Evolutionary conservation across 371 early-diverging fungal genomes (phyloP).

Genomic region (Mucor piriformis): DNA sequence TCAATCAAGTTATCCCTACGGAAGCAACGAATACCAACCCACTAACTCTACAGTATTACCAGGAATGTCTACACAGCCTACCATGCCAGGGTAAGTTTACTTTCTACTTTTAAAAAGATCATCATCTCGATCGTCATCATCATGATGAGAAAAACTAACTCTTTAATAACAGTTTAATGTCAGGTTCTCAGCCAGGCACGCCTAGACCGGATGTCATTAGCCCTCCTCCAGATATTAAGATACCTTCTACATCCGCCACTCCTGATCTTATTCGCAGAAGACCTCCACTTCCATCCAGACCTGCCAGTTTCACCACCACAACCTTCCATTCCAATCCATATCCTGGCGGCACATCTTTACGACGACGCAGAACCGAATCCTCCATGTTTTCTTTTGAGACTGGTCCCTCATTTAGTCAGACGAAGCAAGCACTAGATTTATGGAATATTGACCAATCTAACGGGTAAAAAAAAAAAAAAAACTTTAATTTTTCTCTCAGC

Average conservation of each 20-base stretch:
- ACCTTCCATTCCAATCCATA: conserved; percentile 52
- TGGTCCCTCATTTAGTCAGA: conserved; percentile 47
- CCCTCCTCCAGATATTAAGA: conserved; percentile 26
- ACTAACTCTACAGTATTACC: conserved; percentile 19
- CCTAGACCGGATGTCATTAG: conserved; percentile 36
- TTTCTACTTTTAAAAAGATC: not conserved
- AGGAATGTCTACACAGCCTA: conserved; percentile 22
- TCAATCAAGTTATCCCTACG: conserved; percentile 26
- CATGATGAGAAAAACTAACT: not conserved
- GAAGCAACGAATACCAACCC: conserved; percentile 11
- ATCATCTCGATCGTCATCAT: conserved; percentile 1
- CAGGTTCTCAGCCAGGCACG: conserved; percentile 38
- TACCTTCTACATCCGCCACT: conserved; percentile 7
- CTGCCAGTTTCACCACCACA: conserved; percentile 49
- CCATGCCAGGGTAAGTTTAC: conserved; percentile 26
- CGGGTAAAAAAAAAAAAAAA: conserved; percentile 25
- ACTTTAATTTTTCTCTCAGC: not conserved
- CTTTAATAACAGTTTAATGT: conserved; percentile 23
- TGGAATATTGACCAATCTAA: conserved; percentile 50
- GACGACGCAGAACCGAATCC: conserved; percentile 50
- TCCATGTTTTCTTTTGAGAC: conserved; percentile 53
- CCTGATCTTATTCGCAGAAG: conserved; percentile 40
- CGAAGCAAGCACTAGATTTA: conserved; percentile 44
- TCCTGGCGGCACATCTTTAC: conserved; percentile 27
- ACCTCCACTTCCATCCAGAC: conserved; percentile 41